Base-by-base conservation (phyloP, 1,139 yeast species). In the Diutina rugosa region DNA sequence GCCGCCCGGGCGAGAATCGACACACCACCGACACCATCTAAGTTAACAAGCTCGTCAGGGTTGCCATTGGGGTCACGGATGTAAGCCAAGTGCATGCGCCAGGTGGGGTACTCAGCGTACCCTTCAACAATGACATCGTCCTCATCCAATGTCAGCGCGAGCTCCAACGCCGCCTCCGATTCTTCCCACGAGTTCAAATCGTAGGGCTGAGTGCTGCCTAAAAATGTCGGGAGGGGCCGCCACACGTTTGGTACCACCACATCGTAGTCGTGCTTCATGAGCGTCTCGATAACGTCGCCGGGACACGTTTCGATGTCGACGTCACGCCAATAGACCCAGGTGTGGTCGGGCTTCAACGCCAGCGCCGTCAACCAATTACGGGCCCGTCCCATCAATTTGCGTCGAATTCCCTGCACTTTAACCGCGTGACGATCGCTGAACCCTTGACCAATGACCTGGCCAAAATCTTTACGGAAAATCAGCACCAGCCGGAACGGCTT, bases 251-350 rank as follows among this genome's bases (percentile, higher is more conserved):
- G 97, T 10, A 89, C 95, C 69, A 90, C 78, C 14, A 90, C 88
- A 67, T 90, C 97, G 63, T 79, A 85, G 62, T 84, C 81, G 59
- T 72, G 76, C 61, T 79, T 78, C 90, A 89, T 89, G 69, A 90
- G 74, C 65, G 83, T 88, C 68, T 90, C 87, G 61, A 90, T 80
- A 54, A 90, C 85, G 53, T 85, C 76, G 18, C 89, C 87, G 0
- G 96, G 95, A 63, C 89, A 83, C 32, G 89, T 79, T 64, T 88
- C 96, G 57, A 90, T 85, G 67, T 90, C 97, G 2, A 84, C 96
- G 68, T 90, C 97, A 69, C 96, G 78, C 97, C 97, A 90, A 67
- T 88, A 87, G 12, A 90, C 96, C 96, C 96, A 90, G 1, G 95
- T 85, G 69, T 90, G 97, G 65, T 88, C 85, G 0, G 96, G 90